Evolutionary conservation across 768 basidiomycete species (phyloP).

Genomic region (Dentipellis sp.): DNA sequence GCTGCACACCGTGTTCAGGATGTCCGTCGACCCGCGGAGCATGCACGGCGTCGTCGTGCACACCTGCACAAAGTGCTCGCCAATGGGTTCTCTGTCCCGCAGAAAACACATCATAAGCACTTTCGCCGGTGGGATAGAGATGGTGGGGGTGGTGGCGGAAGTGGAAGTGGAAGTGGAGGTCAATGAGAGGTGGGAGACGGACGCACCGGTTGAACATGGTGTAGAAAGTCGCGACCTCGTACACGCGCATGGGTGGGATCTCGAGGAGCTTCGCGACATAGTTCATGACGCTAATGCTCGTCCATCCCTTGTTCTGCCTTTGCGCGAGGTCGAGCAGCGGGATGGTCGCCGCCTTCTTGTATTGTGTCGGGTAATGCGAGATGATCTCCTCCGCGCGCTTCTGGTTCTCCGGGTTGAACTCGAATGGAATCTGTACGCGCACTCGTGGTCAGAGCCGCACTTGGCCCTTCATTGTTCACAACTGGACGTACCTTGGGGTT

Average conservation of each 20-base stretch:
- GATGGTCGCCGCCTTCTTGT: slow-evolving; percentile 98
- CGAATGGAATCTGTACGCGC: slow-evolving; percentile 70
- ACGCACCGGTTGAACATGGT: slow-evolving; percentile 98
- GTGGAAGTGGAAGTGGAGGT: background rate
- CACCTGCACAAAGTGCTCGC: slow-evolving; percentile 90
- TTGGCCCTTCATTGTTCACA: background rate
- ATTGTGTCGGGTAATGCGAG: slow-evolving; percentile 89
- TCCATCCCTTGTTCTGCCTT: slow-evolving; percentile 97
- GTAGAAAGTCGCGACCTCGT: slow-evolving; percentile 99
- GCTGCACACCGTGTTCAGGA: slow-evolving; percentile 73
- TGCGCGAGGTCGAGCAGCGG: slow-evolving; percentile 95
- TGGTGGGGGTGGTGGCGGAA: too few relatives aligned
- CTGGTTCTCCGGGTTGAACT: slow-evolving; percentile 72
- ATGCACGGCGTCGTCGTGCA: slow-evolving; percentile 99
- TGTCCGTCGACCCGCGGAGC: slow-evolving; percentile 85
- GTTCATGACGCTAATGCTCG: slow-evolving; percentile 98
- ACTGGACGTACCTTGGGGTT: slow-evolving; percentile 63
- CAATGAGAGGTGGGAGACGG: background rate
- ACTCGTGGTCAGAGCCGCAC: background rate
- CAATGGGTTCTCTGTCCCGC: slow-evolving; percentile 74
- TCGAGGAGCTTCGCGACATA: slow-evolving; percentile 89
- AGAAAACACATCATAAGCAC: background rate
- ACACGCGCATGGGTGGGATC: slow-evolving; percentile 97
- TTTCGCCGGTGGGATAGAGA: background rate
- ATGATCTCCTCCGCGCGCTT: slow-evolving; percentile 87